phyloP scores from a whole-genome alignment of 2,329 filamentous ascomycete genomes.

The Epichloe coenophiala region DNA sequence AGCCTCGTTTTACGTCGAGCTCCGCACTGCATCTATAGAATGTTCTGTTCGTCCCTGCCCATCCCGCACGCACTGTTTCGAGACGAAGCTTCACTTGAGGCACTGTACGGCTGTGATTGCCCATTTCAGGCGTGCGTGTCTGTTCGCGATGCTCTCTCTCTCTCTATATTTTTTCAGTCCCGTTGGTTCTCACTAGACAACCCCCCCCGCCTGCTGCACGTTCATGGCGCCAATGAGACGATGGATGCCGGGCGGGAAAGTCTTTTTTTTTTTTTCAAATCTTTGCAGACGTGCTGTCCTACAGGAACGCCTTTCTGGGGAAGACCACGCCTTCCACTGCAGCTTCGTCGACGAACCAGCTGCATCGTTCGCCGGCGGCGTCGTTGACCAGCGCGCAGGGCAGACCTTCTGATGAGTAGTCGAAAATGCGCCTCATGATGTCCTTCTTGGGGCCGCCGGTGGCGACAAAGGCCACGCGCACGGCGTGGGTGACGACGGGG shows the following conservation, averaged over 20 bases:
- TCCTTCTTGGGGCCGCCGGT: constrained; percentile 84
- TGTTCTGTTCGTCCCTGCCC: too few relatives aligned
- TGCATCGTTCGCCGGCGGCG: constrained; percentile 69
- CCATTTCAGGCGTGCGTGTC: too few relatives aligned
- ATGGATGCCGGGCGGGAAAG: not conserved
- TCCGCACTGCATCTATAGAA: not conserved
- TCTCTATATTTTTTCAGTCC: too few relatives aligned
- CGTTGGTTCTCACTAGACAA: not conserved
- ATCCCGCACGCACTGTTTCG: too few relatives aligned
- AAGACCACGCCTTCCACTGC: constrained; percentile 79
- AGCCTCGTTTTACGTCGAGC: not conserved
- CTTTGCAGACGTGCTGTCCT: not conserved
- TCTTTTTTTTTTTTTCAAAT: not conserved
- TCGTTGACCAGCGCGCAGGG: constrained; percentile 85
- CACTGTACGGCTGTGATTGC: too few relatives aligned
- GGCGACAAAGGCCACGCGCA: constrained; percentile 81
- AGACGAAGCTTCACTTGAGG: too few relatives aligned
- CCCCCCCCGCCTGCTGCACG: not conserved
- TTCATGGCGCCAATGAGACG: not conserved
- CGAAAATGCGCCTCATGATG: constrained; percentile 84
- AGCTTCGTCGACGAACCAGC: constrained; percentile 85
- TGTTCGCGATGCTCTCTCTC: too few relatives aligned
- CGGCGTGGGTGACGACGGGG: constrained; percentile 76
- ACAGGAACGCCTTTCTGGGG: constrained; percentile 56
- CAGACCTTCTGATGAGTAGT: constrained; percentile 54